Conservation (phyloP, 305 asterid genomes). For the Euphrasia arctica region DNA sequence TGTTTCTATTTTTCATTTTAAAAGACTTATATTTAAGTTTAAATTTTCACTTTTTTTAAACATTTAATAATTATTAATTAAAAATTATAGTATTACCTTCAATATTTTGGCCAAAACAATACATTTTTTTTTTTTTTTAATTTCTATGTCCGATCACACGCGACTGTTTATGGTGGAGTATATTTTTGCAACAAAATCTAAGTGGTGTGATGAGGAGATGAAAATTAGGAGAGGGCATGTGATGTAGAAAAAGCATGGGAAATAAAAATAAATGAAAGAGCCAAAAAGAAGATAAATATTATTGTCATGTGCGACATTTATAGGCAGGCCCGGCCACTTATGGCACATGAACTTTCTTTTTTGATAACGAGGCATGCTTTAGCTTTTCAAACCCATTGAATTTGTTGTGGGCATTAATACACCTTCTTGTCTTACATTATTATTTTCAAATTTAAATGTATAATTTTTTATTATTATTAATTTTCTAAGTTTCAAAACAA, state of each 20-base stretch:
- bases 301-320: constrained; percentile 28
- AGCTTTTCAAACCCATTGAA: constrained; percentile 18
- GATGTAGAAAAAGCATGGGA: background rate
- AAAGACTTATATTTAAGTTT: no score
- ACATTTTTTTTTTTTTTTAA: no score
- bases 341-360: constrained; percentile 29
- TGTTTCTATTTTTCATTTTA: no score
- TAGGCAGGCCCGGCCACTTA: constrained; percentile 28
- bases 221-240: background rate
- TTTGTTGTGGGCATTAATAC: constrained; percentile 12
- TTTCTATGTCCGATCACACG: no score
- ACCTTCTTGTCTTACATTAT: constrained; percentile 3
- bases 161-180: no score
- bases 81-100: no score
- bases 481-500: no score
- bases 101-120: no score
- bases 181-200: background rate
- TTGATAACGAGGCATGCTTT: constrained; percentile 18
- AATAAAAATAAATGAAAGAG: background rate
- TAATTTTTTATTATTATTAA: no score
- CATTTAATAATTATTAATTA: no score
- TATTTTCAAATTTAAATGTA: no score
- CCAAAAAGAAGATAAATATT: constrained; percentile 20
- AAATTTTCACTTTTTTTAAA: no score
- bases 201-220: background rate